These are phyloP conservation scores for Suillus plorans DNA, from an alignment of 768 basidiomycete species.

Conservation along the genomic window DNA sequence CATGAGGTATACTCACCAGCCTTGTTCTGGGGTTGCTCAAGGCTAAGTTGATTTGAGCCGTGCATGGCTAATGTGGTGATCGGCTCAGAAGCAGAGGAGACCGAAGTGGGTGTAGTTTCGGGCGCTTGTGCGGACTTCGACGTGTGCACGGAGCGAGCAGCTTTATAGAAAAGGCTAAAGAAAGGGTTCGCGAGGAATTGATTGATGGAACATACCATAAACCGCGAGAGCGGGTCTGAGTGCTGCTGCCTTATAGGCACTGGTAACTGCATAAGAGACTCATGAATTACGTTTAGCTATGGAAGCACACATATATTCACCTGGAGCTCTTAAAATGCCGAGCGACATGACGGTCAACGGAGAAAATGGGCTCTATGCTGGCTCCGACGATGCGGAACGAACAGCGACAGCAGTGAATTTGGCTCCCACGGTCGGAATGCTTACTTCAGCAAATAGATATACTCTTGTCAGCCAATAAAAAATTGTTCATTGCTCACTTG, in stretches of 20 bases:
- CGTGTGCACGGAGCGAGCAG: conserved; percentile 55
- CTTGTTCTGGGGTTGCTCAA: conserved; percentile 87
- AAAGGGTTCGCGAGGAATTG: conserved; percentile 15
- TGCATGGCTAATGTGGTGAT: conserved; percentile 72
- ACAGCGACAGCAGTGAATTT: not conserved
- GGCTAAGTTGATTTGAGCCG: conserved; percentile 80
- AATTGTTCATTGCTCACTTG: not conserved
- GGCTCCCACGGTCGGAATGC: not conserved
- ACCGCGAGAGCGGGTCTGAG: conserved; percentile 45
- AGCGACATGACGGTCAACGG: conserved; percentile 47
- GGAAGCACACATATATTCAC: conserved; percentile 19
- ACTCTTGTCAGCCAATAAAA: not conserved
- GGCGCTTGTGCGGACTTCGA: conserved; percentile 45
- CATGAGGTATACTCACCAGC: conserved; percentile 56
- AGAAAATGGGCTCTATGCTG: not conserved
- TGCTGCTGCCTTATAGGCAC: conserved; percentile 43
- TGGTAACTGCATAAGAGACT: conserved; percentile 28
- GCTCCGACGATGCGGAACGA: conserved; percentile 4
- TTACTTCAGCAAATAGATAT: not conserved
- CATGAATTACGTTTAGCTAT: not conserved
- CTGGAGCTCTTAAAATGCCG: conserved; percentile 34
- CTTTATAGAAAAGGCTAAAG: conserved; percentile 27
- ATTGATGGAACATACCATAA: conserved; percentile 33
- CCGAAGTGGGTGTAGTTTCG: conserved; percentile 40
- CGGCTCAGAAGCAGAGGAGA: conserved; percentile 49